Base-by-base conservation (phyloP, 768 basidiomycete genomes). In the Coprinopsis cinerea region DNA sequence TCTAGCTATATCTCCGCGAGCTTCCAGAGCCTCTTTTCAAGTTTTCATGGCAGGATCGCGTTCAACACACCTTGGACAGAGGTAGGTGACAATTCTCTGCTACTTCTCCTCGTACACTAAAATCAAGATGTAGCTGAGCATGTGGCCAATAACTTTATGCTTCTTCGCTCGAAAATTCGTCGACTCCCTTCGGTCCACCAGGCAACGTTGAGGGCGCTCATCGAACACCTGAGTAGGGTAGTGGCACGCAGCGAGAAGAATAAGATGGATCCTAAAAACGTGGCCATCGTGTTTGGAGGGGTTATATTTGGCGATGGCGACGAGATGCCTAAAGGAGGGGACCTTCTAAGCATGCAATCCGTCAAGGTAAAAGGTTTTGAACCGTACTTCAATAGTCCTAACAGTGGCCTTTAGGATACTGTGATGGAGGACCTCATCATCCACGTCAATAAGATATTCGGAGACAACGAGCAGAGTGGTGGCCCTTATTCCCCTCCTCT, bases 231-330 rank as follows among this genome's bases (percentile, higher is more conserved):
- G 15, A 71, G 83, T 2, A 77, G 84, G 13, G 82, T 96, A 13
- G 77, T 81, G 2, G 69, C 81, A 3, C 72, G 73, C 28, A 73
- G 74, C 18, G 81, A 84, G 23, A 82, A 78, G 61, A 96, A 94
- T 62, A 95, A 94, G 67, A 96, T 96, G 93, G 93, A 92, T 58
- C 73, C 84, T 2, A 92, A 85, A 72, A 96, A 95, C 61, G 71
- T 96, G 20, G 89, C 92, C 2, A 93, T 96, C 41, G 84, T 93
- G 2, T 94, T 95, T 67, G 86, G 87, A 17, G 74, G 82, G 7
- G 90, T 92, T 20, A 80, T 96, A 41, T 93, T 96, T 56, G 92
- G 92, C 4, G 91, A 94, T 64, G n/a, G n/a, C n/a, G 92, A 96
- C 53, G 90, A 94, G 53, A 75, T 92, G 49, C 83, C 88, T 2